Evolutionary conservation across 352 stramenopile genomes (phyloP).

Genomic region (Phytophthora tentaculata): DNA sequence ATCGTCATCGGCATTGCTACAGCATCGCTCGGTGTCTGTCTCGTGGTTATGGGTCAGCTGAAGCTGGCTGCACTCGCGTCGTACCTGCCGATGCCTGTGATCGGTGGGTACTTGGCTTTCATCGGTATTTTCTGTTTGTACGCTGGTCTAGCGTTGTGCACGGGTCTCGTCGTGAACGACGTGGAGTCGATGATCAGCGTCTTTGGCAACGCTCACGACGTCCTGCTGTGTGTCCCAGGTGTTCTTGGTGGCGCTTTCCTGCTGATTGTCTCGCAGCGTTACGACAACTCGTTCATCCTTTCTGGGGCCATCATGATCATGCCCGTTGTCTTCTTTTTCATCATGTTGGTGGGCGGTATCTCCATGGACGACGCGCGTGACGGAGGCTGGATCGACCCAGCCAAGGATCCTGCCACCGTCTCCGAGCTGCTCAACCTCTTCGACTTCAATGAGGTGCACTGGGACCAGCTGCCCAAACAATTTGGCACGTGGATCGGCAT

Average conservation of each 20-base stretch:
- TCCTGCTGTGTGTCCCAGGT: constrained; percentile 87
- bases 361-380: constrained; percentile 10
- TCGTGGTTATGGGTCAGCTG: constrained; percentile 94
- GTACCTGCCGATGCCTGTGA: constrained; percentile 96
- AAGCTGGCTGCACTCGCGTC: constrained; percentile 94
- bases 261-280: constrained; percentile 76
- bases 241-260: constrained; percentile 86
- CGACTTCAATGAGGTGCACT: constrained; percentile 89
- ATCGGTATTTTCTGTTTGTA: constrained; percentile 97
- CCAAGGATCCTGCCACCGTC: constrained; percentile 53
- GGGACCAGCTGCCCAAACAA: constrained; percentile 84
- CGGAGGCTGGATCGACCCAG: constrained; percentile 89
- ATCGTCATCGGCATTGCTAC: constrained; percentile 94
- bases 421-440: constrained; percentile 82
- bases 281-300: constrained; percentile 71
- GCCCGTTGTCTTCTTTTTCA: constrained; percentile 40
- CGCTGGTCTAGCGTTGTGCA: constrained; percentile 91
- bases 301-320: constrained; percentile 87
- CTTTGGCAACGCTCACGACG: constrained; percentile 48
- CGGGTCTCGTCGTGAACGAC: constrained; percentile 87
- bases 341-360: background rate
- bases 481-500: constrained; percentile 92
- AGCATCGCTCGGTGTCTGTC: constrained; percentile 85
- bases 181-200: constrained; percentile 79
- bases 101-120: constrained; percentile 97